phyloP scores from a whole-genome alignment of 169 alveolate species.

The Blepharisma undulans region DNA sequence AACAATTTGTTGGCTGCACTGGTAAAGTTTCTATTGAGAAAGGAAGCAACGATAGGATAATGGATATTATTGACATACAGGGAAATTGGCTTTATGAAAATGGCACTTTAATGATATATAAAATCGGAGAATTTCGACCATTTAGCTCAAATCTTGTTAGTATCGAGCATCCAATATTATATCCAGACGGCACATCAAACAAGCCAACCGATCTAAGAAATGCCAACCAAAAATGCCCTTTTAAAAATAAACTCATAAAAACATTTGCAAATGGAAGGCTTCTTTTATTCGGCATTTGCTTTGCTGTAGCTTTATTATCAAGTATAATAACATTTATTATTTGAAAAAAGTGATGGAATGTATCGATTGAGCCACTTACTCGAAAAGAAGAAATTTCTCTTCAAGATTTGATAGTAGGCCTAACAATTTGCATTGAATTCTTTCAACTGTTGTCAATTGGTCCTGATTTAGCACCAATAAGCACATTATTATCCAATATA shows the following conservation, averaged over 20 bases:
- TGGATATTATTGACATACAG: background rate
- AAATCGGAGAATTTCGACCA: background rate
- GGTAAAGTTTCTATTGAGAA: slow-evolving; percentile 24
- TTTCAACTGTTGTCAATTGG: background rate
- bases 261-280: background rate
- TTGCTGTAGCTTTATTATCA: background rate
- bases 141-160: background rate
- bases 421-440: background rate
- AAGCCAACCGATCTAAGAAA: background rate
- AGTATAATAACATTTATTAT: background rate
- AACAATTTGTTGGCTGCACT: background rate
- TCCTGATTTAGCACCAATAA: background rate
- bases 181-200: background rate
- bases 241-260: background rate
- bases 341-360: slow-evolving; percentile 9
- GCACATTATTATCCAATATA: background rate
- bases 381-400: background rate
- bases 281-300: background rate
- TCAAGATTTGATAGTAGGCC: background rate
- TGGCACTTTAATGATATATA: background rate
- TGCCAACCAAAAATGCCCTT: background rate
- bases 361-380: background rate
- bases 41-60: slow-evolving; percentile 13
- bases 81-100: background rate
- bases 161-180: background rate